These are phyloP conservation scores for Solanum chiquidenum DNA, from an alignment of 257 asterid species.

Conservation along the genomic window DNA sequence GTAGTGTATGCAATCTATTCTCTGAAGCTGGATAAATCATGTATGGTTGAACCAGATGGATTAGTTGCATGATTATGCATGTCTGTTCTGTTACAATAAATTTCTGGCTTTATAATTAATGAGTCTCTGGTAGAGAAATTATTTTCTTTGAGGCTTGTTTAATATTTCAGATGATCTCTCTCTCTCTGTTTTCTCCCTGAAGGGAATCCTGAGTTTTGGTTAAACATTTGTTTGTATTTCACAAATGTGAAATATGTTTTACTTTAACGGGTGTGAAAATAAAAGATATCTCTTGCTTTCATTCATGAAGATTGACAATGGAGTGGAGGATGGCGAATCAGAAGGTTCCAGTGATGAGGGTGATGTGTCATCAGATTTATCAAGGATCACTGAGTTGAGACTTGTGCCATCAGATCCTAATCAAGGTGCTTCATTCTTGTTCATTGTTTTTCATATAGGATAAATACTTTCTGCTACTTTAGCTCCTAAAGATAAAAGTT, in stretches of 20 bases:
- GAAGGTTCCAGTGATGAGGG: slow-evolving; percentile 65
- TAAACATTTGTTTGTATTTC: background rate
- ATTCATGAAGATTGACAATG: slow-evolving; percentile 60
- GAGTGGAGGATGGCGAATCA: slow-evolving; percentile 53
- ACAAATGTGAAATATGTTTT: background rate
- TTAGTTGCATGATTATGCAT: background rate
- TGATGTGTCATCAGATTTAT: slow-evolving; percentile 38
- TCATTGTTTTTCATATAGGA: background rate
- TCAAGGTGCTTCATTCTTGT: slow-evolving; percentile 32
- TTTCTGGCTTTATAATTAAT: background rate
- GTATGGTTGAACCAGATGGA: background rate
- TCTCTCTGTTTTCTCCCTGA: background rate
- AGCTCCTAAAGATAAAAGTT: background rate
- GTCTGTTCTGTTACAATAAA: background rate
- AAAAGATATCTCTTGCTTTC: background rate
- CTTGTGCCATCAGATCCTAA: slow-evolving; percentile 79
- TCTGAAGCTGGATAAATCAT: background rate
- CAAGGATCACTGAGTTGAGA: slow-evolving; percentile 80
- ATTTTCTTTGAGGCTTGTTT: background rate
- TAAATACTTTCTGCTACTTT: background rate
- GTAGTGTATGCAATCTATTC: background rate
- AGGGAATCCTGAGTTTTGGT: background rate
- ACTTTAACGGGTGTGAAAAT: background rate
- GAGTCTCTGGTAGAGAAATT: background rate
- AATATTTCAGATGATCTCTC: background rate